Evolutionary conservation across 805 yeast genomes (phyloP), one percentile per base, ranked within the genome.

Genomic region (Candida andamanensis): DNA sequence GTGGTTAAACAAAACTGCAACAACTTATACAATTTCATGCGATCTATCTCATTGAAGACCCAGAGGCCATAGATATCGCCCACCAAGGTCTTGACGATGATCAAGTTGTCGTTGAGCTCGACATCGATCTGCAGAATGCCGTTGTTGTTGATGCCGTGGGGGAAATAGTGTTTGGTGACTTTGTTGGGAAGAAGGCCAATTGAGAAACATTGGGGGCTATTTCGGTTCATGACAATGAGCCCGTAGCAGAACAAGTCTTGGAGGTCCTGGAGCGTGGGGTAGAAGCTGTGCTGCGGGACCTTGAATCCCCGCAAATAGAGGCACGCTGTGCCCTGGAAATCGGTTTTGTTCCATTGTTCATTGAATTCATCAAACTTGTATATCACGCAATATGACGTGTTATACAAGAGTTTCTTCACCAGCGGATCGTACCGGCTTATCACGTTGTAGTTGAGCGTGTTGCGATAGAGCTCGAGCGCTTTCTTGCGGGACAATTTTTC

Each of bases 11-110:
- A 63, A 36, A 55, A 64, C 28, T 60, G 60, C 9, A 66, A 44
- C 28, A 60, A 52, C 45, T 77, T 74, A 45, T 62, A 73, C 25
- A 83, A 59, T 44, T 74, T 72, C 27, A 69, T 69, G 52, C 90
- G 65, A 47, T 82, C 89, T 6, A 69, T 74, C 27, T 71, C 78
- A 35, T 81, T 76, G 49, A 80, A 84, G 14, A 83, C 68, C 92
- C 92, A 84, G 29, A 84, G 59, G 1, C 94, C 94, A 52, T 70
- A 83, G 9, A 82, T 79, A 27, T 80, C 84, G 15, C 82, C 86
- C 30, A 72, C 60, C 30, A 79, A 59, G 46, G 77, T 79, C 50
- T 78, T 78, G 14, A 84, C 72, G 33, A 84, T 83, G 24, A 84
- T 74, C 49, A 82, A 64, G 35, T 79, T 81, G 36, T 77, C 85